Evolutionary conservation across 768 basidiomycete species (phyloP).

Genomic region (Pleurotus tuber-regium): DNA sequence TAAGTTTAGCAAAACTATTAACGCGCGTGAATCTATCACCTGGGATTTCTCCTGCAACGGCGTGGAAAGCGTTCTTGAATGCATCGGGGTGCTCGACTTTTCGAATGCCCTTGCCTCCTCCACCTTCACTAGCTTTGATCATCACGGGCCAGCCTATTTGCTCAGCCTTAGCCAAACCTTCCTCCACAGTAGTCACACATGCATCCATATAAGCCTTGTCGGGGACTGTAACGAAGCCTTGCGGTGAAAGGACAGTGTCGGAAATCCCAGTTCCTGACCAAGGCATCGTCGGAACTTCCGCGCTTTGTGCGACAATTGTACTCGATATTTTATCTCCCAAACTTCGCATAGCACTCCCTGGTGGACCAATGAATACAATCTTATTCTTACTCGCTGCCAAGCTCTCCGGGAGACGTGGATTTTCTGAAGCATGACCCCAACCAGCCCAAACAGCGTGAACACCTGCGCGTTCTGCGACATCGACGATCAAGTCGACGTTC

Average conservation of each 20-base stretch:
- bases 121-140: slow-evolving; percentile 99
- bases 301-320: slow-evolving; percentile 97
- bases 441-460: slow-evolving; percentile 99
- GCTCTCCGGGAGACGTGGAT: slow-evolving; percentile 93
- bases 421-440: slow-evolving; percentile 99
- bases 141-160: slow-evolving; percentile 96
- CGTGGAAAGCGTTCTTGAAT: slow-evolving; percentile 93
- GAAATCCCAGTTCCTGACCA: slow-evolving; percentile 97
- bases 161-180: slow-evolving; percentile 81
- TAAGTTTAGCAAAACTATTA: slow-evolving; percentile 12
- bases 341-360: slow-evolving; percentile 98
- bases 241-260: slow-evolving; percentile 78
- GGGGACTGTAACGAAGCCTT: slow-evolving; percentile 92
- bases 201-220: slow-evolving; percentile 87
- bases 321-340: slow-evolving; percentile 99
- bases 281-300: slow-evolving; percentile 95
- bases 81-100: slow-evolving; percentile 85
- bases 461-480: slow-evolving; percentile 94
- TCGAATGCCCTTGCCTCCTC: slow-evolving; percentile 98
- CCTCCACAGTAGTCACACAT: slow-evolving; percentile 84
- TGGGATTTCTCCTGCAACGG: slow-evolving; percentile 94
- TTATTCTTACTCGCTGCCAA: slow-evolving; percentile 90
- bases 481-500: slow-evolving; percentile 98
- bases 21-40: slow-evolving; percentile 49
- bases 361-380: slow-evolving; percentile 99